Conservation (phyloP, 805 yeast species). For the Saccharomycodes ludwigii region DNA sequence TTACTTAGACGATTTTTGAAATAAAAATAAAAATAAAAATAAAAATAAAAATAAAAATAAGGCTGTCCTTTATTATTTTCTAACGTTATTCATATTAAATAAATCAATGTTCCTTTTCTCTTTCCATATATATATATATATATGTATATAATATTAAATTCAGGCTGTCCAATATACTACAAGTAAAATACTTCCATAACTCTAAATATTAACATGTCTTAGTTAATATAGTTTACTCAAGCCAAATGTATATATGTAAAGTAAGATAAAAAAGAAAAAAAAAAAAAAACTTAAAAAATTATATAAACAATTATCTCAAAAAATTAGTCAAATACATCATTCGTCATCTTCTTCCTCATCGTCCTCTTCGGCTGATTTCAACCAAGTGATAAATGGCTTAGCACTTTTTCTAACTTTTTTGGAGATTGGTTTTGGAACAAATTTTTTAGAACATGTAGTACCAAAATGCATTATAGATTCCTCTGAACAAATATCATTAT, state of each 20-base stretch:
- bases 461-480: conserved; percentile 79
- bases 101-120: too few relatives aligned
- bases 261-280: conserved; percentile 5
- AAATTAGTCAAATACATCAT: conserved; percentile 9
- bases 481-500: conserved; percentile 74
- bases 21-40: too few relatives aligned
- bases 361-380: conserved; percentile 84
- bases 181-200: too few relatives aligned
- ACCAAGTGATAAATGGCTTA: conserved; percentile 90
- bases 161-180: too few relatives aligned
- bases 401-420: conserved; percentile 95
- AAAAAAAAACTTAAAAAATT: conserved; percentile 6
- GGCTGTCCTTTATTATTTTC: too few relatives aligned
- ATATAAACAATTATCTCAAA: conserved; percentile 9
- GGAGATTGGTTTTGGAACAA: conserved; percentile 80
- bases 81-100: too few relatives aligned
- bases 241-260: not conserved
- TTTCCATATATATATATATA: too few relatives aligned
- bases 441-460: conserved; percentile 82
- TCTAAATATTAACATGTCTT: too few relatives aligned
- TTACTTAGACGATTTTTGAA: too few relatives aligned
- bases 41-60: too few relatives aligned
- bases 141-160: too few relatives aligned
- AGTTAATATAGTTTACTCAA: too few relatives aligned
- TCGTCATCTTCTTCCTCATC: conserved; percentile 42